Evolutionary conservation across 495 filamentous ascomycete species (phyloP), one percentile per base, ranked within the genome.

Genomic region (Xylaria telfairii): DNA sequence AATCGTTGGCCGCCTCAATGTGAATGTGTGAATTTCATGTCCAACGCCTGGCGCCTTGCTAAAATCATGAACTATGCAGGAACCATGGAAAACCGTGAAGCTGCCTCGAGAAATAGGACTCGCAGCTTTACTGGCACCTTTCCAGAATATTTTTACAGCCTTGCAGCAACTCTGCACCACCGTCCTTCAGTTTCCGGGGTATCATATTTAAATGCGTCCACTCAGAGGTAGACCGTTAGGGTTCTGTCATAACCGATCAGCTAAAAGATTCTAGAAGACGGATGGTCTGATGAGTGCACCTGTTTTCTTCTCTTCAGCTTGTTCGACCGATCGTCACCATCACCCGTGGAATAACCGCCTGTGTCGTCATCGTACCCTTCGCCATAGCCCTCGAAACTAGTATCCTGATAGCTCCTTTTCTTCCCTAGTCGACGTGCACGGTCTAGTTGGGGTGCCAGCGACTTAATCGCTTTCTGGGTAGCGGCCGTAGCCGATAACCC

Each of bases 331-430:
- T 86, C 81, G 65, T 84, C 86, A 37, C 81, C 86, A 67, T 87
- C 86, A 47, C 82, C 83, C 26, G 84, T 86, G 47, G 85, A 87
- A 61, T 87, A 88, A 24, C 85, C 86, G 34, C 83, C 84, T 1
- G 73, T 70, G 68, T 87, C 85, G 66, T 87, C 86, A 1, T 77
- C 79, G 57, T 73, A 87, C 24, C 87, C 84, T 67, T 88, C 87
- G 30, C 84, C 85, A 73, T 88, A 88, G 53, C 87, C 87, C 69
- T 88, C 87, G 73, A 82, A 88, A 73, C 84, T 88, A 68, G 80
- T 83, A 72, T 88, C 87, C 56, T 83, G 82, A 74, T 84, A 89
- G 67, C 82, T 81, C 70, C 85, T 79, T 77, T 84, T 87, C 81
- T 85, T 87, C 1, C 75, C 75, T 9, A 75, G 42, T 51, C 76